Conservation (phyloP, 2,329 filamentous ascomycete species). For the Fusarium sp. region DNA sequence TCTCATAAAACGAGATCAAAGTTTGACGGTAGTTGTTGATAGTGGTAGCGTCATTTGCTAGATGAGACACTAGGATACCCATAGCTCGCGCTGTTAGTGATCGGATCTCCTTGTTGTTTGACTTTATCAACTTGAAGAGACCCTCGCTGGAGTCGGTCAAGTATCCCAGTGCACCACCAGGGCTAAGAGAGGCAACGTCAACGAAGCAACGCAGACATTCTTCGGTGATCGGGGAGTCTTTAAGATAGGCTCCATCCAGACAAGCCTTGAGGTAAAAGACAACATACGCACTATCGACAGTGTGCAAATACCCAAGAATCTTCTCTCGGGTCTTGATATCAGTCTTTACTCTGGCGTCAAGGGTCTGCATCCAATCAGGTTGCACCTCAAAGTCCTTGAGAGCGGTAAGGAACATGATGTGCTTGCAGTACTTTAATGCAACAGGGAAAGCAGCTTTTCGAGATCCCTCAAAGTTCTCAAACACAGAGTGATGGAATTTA, state of each 20-base stretch:
- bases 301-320: slow-evolving; percentile 65
- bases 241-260: slow-evolving; percentile 66
- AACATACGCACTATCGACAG: slow-evolving; percentile 53
- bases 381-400: slow-evolving; percentile 68
- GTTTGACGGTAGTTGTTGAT: slow-evolving; percentile 44
- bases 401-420: slow-evolving; percentile 63
- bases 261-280: slow-evolving; percentile 63
- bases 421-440: slow-evolving; percentile 75
- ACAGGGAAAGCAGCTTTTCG: slow-evolving; percentile 69
- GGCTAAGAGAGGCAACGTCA: slow-evolving; percentile 62
- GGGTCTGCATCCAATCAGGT: slow-evolving; percentile 84
- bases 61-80: slow-evolving; percentile 81
- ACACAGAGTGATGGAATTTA: slow-evolving; percentile 38
- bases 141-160: slow-evolving; percentile 62
- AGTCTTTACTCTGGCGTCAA: slow-evolving; percentile 78
- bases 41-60: slow-evolving; percentile 53
- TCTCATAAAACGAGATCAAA: slow-evolving; percentile 58
- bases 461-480: slow-evolving; percentile 61
- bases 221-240: slow-evolving; percentile 56
- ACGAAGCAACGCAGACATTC: slow-evolving; percentile 65
- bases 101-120: slow-evolving; percentile 77
- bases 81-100: slow-evolving; percentile 75
- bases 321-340: slow-evolving; percentile 72
- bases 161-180: slow-evolving; percentile 62
- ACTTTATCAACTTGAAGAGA: slow-evolving; percentile 71